Percentiles rank a stretch among this genome's conserved stretches.
phyloP scores from a whole-genome alignment of 768 basidiomycete species.

The Boletus barrowsii region DNA sequence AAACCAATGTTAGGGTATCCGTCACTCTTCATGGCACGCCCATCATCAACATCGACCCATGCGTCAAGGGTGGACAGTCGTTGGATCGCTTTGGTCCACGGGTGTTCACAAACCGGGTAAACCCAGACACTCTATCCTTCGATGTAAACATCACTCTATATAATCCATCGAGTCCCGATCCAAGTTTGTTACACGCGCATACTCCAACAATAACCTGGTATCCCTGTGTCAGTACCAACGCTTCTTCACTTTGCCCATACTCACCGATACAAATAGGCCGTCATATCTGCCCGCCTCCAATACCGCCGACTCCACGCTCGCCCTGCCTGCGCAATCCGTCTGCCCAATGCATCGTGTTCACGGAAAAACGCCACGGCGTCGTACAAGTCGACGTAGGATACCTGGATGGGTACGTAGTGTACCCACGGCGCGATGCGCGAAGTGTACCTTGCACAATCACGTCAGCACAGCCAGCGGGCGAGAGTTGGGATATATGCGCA shows the following conservation, averaged over 20 bases:
- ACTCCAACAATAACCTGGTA: conserved; percentile 32
- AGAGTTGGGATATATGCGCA: conserved; percentile 13
- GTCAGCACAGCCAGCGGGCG: too few relatives aligned
- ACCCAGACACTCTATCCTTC: too few relatives aligned
- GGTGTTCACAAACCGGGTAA: too few relatives aligned
- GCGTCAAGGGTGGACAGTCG: too few relatives aligned
- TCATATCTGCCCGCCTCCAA: conserved; percentile 62
- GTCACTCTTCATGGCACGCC: too few relatives aligned
- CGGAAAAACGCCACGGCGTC: conserved; percentile 74
- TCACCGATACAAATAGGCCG: conserved; percentile 57
- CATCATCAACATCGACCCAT: too few relatives aligned
- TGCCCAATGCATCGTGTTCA: conserved; percentile 58
- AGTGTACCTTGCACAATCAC: conserved; percentile 39
- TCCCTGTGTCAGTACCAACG: neutral
- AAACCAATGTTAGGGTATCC: too few relatives aligned
- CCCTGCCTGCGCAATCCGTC: conserved; percentile 54
- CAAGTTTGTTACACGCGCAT: conserved; percentile 47
- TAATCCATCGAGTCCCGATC: conserved; percentile 45
- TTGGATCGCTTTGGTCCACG: too few relatives aligned
- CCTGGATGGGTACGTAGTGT: conserved; percentile 68
- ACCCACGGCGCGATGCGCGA: conserved; percentile 66
- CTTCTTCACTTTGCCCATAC: neutral
- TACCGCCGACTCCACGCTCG: conserved; percentile 52
- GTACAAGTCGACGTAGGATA: conserved; percentile 65
- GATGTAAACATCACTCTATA: neutral